Evolutionary conservation across 768 basidiomycete genomes (phyloP).

Genomic region (Boletellus emodensis): DNA sequence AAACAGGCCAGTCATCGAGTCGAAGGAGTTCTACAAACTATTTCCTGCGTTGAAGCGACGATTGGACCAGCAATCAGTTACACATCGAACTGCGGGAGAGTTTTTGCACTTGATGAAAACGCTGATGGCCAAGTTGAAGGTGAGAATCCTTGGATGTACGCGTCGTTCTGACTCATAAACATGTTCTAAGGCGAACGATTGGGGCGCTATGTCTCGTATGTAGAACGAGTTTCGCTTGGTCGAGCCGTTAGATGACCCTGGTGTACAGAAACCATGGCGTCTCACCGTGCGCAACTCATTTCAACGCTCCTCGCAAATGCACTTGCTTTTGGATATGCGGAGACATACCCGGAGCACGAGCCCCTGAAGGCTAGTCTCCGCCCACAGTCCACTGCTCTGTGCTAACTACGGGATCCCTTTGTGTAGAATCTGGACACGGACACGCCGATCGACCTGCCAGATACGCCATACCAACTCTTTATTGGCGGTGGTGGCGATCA

Average conservation of each 20-base stretch:
- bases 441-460: slow-evolving; percentile 33
- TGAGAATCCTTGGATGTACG: slow-evolving; percentile 10
- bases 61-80: slow-evolving; percentile 46
- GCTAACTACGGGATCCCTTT: background rate
- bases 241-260: background rate
- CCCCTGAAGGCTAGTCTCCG: slow-evolving; percentile 42
- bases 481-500: slow-evolving; percentile 19
- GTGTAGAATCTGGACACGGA: slow-evolving; percentile 53
- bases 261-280: slow-evolving; percentile 42
- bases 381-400: too few relatives aligned
- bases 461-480: slow-evolving; percentile 38
- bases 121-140: slow-evolving; percentile 68
- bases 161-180: background rate
- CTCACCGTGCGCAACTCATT: slow-evolving; percentile 46
- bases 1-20: slow-evolving; percentile 53
- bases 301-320: slow-evolving; percentile 43
- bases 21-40: slow-evolving; percentile 54
- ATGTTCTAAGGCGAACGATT: slow-evolving; percentile 50
- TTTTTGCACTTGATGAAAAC: slow-evolving; percentile 58
- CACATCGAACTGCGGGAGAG: slow-evolving; percentile 48
- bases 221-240: background rate
- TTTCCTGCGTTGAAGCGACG: slow-evolving; percentile 45
- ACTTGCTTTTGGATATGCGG: slow-evolving; percentile 44
- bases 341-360: slow-evolving; percentile 43
- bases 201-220: slow-evolving; percentile 62